Base-by-base conservation (phyloP, 2,329 filamentous ascomycete genomes). In the Fusarium denticulatum region DNA sequence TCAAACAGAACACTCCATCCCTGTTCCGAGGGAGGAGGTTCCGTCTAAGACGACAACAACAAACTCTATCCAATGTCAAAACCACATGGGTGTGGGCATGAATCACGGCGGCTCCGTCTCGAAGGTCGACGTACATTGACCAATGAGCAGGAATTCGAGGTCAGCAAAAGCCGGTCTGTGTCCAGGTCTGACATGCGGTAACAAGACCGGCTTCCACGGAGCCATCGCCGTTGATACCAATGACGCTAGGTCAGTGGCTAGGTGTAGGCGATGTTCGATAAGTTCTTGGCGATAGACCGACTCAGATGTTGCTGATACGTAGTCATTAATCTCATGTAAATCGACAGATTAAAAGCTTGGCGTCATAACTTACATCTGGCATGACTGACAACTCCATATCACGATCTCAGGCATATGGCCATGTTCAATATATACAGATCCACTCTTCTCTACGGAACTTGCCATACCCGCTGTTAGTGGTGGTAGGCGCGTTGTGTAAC, bases 111-210 rank as follows among this genome's bases (percentile, higher is more conserved):
- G 53, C 28, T 61, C 57, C 62, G 46, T 42, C 37, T 45, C 59
- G 37, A 59, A 42, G 26, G 47, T n/a, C 15, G 39, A 22, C 32
- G 32, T 43, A 36, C 5, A 24, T 47, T 49, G 37, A 39, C 64
- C 58, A 75, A 67, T 65, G 59, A 43, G 59, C 49, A 65, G 56
- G 46, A 55, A 52, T 47, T 53, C 36, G 37, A 60, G 34, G n/a
- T 36, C 60, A 77, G 64, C 53, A 60, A 67, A 71, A 70, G 52
- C 68, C 61, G 72, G 60, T 59, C 58, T 63, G 67, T 76, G 60
- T 58, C 72, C 67, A 73, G 62, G 64, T 46, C 57, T 59, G 72
- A 68, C 72, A 65, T 50, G 32, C 45, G 47, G 46, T 34, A 53
- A 52, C 59, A 67, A 71, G 71, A 65, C 53, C 59, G 62, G 58